Evolutionary conservation across 768 basidiomycete genomes (phyloP), one percentile per base, ranked within the genome.

Genomic region (Ephemerocybe angulata): DNA sequence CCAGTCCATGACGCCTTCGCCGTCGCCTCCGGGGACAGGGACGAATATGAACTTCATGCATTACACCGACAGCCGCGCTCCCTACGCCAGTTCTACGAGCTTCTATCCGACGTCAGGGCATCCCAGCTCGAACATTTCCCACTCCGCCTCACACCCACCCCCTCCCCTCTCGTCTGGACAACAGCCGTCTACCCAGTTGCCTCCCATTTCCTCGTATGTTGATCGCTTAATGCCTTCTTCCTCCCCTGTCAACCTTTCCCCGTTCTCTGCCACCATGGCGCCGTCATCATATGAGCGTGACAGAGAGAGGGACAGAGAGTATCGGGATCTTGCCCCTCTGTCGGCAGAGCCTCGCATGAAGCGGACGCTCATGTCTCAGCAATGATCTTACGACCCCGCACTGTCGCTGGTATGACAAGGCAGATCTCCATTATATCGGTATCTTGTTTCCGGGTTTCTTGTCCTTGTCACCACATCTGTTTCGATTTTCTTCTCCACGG

Each of bases 21-120:
- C 87, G 19, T 86, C 87, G n/a, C 87, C 87, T 17, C 83, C 84
- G 4, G 74, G 80, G 17, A 70, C 72, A 4, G 74, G 80, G 17
- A 70, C 72, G 43, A 72, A 66, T 50, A 67, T 81, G 67, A 81
- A 71, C 56, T 87, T 86, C 67, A 76, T 81, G 40, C 83, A 85
- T 54, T 87, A 87, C 59, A 65, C 72, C 69, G 60, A 65, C 29
- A 53, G 21, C 73, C 65, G 59, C 59, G 27, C 67, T 55, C 73
- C 64, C 54, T 64, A 73, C 63, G 69, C 67, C 52, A 62, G 59
- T 52, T 67, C 61, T 48, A 68, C 63, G 58, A 67, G 58, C 56
- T 82, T 71, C 64, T 83, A 71, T 76, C 70, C 76, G 24, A 70
- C 77, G 24, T 74, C 84, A 19, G 69, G 79, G 30, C 76, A 76